Base-by-base conservation (phyloP, 352 stramenopile species). In the Pythium aquatile region DNA sequence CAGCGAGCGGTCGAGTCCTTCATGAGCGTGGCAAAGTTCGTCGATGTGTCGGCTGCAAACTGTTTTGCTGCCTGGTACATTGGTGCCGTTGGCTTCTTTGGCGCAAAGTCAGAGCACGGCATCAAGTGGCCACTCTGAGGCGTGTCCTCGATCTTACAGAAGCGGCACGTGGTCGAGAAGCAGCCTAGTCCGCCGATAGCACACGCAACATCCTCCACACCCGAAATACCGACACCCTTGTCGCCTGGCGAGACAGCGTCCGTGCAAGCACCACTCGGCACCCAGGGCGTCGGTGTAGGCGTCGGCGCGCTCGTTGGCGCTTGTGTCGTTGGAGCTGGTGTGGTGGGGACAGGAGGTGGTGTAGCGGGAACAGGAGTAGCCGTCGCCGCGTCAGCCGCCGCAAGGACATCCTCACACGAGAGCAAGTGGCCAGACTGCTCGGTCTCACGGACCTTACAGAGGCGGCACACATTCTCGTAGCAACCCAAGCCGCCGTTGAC, bases 401-500 rank as follows among this genome's bases (percentile, higher is more conserved):
- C 53, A 14, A 61, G 44, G 32, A 69, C 39, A 35, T 69, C 55
- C 17, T 2, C 48, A 49, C 66, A 72, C 48, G 47, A 58, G 14
- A 54, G 14, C 26, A 72, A 55, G 20, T 68, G 35, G 39, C 44
- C n/a, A 17, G 66, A 72, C 11, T 55, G 46, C 1, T 2, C 10
- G 5, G 66, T 69, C n/a, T 39, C 55, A 14, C 24, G 40, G 2
- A 58, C 46, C 60, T 65, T 76, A 53, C 72, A 79, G 44, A 70
- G 48, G 10, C 72, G 69, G 32, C 69, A 79, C 1, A 48, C 16
- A 14, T 67, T 55, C 14, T 55, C 58, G 53, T 72, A 64, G 42
- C 69, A 79, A 1, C 72, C 69, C 13, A 70, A 20, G 2, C 66
- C 72, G 16, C 72, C 73, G 8, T n/a, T 30, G 30, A 16, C 16